Conservation (phyloP, 2,329 filamentous ascomycete genomes). For the Aspergillus felis region DNA sequence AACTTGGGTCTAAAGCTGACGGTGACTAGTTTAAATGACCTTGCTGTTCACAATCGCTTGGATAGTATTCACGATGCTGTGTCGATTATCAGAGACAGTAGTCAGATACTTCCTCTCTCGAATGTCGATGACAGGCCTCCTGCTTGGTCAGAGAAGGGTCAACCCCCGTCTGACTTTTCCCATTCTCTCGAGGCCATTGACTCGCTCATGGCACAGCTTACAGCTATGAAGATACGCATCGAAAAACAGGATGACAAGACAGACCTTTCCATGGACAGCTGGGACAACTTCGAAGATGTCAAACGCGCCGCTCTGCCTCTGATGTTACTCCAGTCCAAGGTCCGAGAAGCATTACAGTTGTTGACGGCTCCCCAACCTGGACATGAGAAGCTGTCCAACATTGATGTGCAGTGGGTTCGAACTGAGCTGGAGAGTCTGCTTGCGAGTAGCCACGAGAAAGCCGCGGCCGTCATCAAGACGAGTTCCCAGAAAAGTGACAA, state of each 20-base stretch:
- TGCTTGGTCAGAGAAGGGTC: background rate
- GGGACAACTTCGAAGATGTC: background rate
- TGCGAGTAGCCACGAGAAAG: background rate
- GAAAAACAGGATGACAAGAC: background rate
- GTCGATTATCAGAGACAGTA: background rate
- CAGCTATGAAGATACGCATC: background rate
- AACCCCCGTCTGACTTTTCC: background rate
- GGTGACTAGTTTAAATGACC: background rate
- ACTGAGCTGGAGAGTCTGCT: background rate
- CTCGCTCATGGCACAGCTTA: background rate
- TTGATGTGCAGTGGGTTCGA: background rate
- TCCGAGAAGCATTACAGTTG: background rate
- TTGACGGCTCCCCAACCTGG: background rate
- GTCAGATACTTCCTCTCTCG: background rate
- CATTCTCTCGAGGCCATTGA: background rate
- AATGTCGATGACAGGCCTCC: background rate
- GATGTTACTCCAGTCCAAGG: background rate
- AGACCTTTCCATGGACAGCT: background rate
- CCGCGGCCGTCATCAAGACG: background rate
- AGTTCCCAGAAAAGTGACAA: background rate
- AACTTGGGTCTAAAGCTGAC: background rate
- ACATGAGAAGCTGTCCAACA: background rate
- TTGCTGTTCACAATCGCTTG: background rate
- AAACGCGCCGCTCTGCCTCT: background rate
- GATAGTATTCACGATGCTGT: background rate